phyloP scores from a whole-genome alignment of 805 yeast genomes.

The Priceomyces medius region DNA sequence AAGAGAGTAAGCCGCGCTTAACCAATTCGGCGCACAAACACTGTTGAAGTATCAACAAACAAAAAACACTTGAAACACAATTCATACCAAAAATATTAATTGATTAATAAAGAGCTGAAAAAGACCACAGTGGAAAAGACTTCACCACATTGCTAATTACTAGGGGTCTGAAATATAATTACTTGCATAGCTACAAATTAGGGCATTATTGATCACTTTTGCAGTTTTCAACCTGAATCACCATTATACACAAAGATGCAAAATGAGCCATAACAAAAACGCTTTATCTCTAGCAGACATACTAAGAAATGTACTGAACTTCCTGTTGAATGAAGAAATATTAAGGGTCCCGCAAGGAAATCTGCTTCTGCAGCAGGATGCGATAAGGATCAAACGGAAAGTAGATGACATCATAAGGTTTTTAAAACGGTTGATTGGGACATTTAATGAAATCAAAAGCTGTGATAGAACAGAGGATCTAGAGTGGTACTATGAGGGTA shows the following conservation, averaged over 20 bases:
- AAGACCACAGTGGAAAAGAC: too few species aligned
- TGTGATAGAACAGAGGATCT: conserved; percentile 10
- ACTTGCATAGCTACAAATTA: too few species aligned
- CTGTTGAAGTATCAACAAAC: conserved; percentile 2
- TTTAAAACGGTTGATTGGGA: conserved; percentile 18
- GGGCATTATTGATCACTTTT: too few species aligned
- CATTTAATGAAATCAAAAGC: conserved; percentile 12
- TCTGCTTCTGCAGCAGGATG: conserved; percentile 20
- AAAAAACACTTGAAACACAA: background rate
- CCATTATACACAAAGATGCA: conserved; percentile 8
- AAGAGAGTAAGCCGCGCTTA: conserved; percentile 2
- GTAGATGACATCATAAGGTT: conserved; percentile 28
- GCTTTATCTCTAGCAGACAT: conserved; percentile 15
- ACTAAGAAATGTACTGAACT: conserved; percentile 17
- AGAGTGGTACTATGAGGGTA: conserved; percentile 28
- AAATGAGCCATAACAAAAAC: conserved; percentile 5
- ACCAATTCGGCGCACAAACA: conserved; percentile 3
- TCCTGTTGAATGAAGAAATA: conserved; percentile 23
- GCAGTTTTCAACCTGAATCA: too few species aligned
- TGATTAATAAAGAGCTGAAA: too few species aligned
- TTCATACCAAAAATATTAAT: too few species aligned
- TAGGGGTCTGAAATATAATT: too few species aligned
- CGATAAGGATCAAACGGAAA: conserved; percentile 25
- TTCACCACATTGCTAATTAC: too few species aligned
- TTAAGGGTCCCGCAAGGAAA: conserved; percentile 13